Percentiles rank a stretch among this genome's conserved stretches.
Evolutionary conservation across 1,284 basidiomycete species (phyloP).

Genomic region (Sanghuangporus weigelae): DNA sequence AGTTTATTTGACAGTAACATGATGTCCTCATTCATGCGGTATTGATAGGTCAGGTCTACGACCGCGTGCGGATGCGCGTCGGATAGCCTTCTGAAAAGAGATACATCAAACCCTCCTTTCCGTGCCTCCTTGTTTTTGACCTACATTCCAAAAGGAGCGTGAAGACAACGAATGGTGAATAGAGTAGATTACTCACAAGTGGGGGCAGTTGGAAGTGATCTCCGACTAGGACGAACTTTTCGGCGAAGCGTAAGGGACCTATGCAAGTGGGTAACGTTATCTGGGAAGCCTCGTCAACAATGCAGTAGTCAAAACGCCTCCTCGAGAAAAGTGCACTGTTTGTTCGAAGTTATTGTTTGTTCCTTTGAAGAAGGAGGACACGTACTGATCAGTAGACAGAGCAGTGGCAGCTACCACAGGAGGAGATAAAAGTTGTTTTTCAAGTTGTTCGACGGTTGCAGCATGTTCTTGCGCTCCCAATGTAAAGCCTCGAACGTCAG

Average conservation of each 20-base stretch:
- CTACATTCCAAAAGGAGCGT: constrained; percentile 32
- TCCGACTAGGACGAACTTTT: constrained; percentile 91
- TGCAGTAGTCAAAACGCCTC: constrained; percentile 92
- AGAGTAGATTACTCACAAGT: constrained; percentile 46
- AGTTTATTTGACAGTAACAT: constrained; percentile 91
- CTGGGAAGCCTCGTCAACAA: constrained; percentile 97
- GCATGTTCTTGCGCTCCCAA: constrained; percentile 52
- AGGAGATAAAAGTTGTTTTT: constrained; percentile 76
- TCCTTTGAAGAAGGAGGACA: constrained; percentile 15
- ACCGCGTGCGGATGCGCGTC: constrained; percentile 83
- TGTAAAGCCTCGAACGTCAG: constrained; percentile 68
- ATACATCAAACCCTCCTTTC: constrained; percentile 82
- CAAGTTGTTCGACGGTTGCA: constrained; percentile 70
- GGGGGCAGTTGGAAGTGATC: constrained; percentile 98
- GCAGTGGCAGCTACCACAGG: constrained; percentile 96
- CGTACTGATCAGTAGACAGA: constrained; percentile 88
- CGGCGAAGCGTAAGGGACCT: constrained; percentile 86
- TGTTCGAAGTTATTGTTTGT: not conserved
- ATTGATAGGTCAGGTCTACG: constrained; percentile 81
- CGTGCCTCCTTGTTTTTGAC: constrained; percentile 79
- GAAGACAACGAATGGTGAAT: not conserved
- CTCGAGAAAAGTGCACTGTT: constrained; percentile 78
- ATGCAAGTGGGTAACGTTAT: constrained; percentile 95
- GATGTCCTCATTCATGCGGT: constrained; percentile 96
- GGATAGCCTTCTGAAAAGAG: constrained; percentile 85